phyloP scores from a whole-genome alignment of 1,139 yeast genomes.

The Pichia sp. region DNA sequence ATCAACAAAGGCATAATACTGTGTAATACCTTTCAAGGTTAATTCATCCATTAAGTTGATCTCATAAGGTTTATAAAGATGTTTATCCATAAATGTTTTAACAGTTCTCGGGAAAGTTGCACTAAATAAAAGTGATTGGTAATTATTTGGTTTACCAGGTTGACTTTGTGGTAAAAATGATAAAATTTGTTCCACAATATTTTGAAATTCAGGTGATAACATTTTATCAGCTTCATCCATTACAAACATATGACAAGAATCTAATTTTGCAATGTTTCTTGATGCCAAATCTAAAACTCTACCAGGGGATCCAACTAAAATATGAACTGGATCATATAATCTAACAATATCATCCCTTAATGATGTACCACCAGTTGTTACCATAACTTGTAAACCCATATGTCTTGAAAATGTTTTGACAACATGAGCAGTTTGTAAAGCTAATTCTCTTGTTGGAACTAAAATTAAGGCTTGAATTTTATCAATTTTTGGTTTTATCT shows the following conservation, averaged over 20 bases:
- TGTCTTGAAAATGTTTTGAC: conserved; percentile 97
- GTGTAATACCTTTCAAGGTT: conserved; percentile 92
- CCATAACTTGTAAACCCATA: conserved; percentile 90
- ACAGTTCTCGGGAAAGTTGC: conserved; percentile 97
- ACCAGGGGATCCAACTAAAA: conserved; percentile 92
- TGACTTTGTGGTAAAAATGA: conserved; percentile 59
- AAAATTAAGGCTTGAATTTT: conserved; percentile 78
- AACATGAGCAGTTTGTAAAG: conserved; percentile 81
- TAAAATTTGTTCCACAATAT: conserved; percentile 81
- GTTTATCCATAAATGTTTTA: conserved; percentile 86
- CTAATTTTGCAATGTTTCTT: conserved; percentile 78
- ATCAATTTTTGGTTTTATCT: conserved; percentile 71
- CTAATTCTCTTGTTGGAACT: conserved; percentile 85
- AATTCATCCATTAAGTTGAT: conserved; percentile 96
- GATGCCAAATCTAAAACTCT: conserved; percentile 92
- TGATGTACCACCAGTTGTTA: conserved; percentile 97
- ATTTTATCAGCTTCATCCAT: conserved; percentile 99
- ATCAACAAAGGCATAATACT: conserved; percentile 95
- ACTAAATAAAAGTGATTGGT: conserved; percentile 83
- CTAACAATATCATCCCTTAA: conserved; percentile 91
- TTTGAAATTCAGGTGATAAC: conserved; percentile 85
- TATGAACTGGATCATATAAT: conserved; percentile 83
- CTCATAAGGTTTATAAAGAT: conserved; percentile 87
- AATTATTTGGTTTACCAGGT: conserved; percentile 34
- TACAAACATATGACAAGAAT: conserved; percentile 81